Evolutionary conservation across 768 basidiomycete species (phyloP), one percentile per base, ranked within the genome.

Genomic region (Kwoniella bestiolae): DNA sequence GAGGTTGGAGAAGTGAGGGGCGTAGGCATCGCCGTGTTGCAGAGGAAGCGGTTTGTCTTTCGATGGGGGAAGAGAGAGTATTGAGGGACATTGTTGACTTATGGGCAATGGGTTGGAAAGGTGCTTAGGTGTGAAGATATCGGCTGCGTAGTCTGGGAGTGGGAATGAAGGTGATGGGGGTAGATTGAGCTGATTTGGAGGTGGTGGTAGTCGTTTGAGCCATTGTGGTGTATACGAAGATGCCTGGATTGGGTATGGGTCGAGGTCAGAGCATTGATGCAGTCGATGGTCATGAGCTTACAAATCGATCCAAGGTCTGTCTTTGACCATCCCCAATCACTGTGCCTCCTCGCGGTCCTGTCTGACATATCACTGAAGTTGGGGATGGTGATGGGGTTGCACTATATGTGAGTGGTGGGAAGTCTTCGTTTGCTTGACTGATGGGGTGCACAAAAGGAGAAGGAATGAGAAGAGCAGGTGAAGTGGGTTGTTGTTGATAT

Each of bases 1-100:
- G 2, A 78, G 63, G 5, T 57, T 34, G 9, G 63, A 65, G 45
- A 69, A 78, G 34, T 74, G 76, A 5, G 16, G 11, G 28, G 62
- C 45, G 51, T 74, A 77, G 23, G 45, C 59, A 9, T n/a, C 51
- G 4, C 63, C 56, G 16, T 51, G 28, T 32, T 63, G 56, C 1
- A 72, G 28, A 8, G 56, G 64, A 8, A 26, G 47, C 28, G 50
- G 18, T 14, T 56, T 1, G 2, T 4, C 25, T 11, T 18, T 7
- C 1, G 28, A 6, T 5, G 69, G 56, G 6, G 63, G 63, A 0
- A 52, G 18, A n/a, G 60, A 18, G 12, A 71, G 60, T 31, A 73
- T 56, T 32, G 74, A 73, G 34, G 56, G 52, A 32, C 62, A 55
- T 28, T 63, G 51, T 23, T 60, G 53, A 5, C 41, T 41, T 32